Evolutionary conservation across 495 filamentous ascomycete species (phyloP), one percentile per base, ranked within the genome.

Genomic region (Trypethelium eluteriae): DNA sequence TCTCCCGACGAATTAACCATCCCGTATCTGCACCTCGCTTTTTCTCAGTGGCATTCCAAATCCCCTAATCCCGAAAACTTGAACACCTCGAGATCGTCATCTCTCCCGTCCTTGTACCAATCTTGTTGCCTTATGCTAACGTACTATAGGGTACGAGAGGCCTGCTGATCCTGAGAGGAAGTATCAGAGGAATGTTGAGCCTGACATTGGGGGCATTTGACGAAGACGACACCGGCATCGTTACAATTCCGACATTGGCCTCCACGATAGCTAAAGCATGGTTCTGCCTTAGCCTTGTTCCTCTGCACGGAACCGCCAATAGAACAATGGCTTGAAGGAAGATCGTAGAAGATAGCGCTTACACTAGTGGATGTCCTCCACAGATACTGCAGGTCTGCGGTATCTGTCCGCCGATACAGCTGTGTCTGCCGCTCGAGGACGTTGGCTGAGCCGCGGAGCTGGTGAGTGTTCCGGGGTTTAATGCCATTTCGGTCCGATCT

Each of bases 321-420:
- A 46, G 41, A 16, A 7, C 7, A 7, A 46, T 46, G 7, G 16
- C 16, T 46, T 7, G 41, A 46, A 0, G 7, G 41, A 46, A 16
- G 41, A 46, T 7, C 41, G 16, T 18, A 53, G n/a, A 18, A 18
- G 25, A 18, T 5, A 16, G 5, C 5, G 16, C 53, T 35, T 59
- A 59, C 53, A 36, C 5, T 59, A 4, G 53, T n/a, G 53, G 53
- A 59, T 59, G 53, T 34, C 53, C 53, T 35, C 25, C 53, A 59
- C 53, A 59, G 3, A 59, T 36, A n/a, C 18, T 59, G 53, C 53
- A 59, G 5, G 53, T 59, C 32, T 35, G 53, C 32, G 53, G 5
- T 9, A 59, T 3, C 32, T 18, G 4, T 36, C 53, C 53, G 14
- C 32, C 32, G 32, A 59, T 34, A 18, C 53, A 59, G 53, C 53